Evolutionary conservation across 805 yeast genomes (phyloP), one percentile per base, ranked within the genome.

Genomic region (Lipomyces japonicus): DNA sequence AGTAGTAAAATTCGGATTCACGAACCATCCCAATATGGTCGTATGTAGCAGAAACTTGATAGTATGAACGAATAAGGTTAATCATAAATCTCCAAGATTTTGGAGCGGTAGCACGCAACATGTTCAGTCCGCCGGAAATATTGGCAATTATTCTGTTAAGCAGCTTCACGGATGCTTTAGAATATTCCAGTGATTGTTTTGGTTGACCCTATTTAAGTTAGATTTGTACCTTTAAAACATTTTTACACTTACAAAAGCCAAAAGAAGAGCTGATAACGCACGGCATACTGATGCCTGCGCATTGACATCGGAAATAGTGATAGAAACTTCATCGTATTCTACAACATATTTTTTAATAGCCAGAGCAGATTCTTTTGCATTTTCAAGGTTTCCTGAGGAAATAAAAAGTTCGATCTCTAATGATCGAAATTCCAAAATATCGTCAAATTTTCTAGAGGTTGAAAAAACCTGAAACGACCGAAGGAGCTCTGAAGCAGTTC

Each of bases 1-100:
- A 48, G 2, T 69, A 30, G 54, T 67, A 71, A 51, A 62, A 67
- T 5, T 62, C 43, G n/a, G 71, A 62, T 42, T 74, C 77, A 36
- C 70, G 64, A 6, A 70, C 57, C 5, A 71, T 57, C 1, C 77
- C 78, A 31, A 68, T 56, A 30, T 63, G 64, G 24, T 60, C 64
- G 23, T 67, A 63, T 1, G 49, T 18, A 2, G 21, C 10, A 6
- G 43, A 40, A 55, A 46, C 16, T 50, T 49, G 39, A 65, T 58
- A 12, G 65, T 67, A 2, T 35, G 44, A 14, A 10, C 46, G 47
- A 46, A 69, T 67, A 4, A 67, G 44, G 19, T 51, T 53, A 30
- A 58, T 53, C 3, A 72, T 46, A 66, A 67, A 63, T 46, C 19
- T 7, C 37, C 37, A 34, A 34, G 16, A 9, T 34, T 34, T 34